A percentile compares a stretch with the other conserved stretches of the same genome.
phyloP scores from a whole-genome alignment of 2,329 filamentous ascomycete genomes.

The Xylaria sp. region DNA sequence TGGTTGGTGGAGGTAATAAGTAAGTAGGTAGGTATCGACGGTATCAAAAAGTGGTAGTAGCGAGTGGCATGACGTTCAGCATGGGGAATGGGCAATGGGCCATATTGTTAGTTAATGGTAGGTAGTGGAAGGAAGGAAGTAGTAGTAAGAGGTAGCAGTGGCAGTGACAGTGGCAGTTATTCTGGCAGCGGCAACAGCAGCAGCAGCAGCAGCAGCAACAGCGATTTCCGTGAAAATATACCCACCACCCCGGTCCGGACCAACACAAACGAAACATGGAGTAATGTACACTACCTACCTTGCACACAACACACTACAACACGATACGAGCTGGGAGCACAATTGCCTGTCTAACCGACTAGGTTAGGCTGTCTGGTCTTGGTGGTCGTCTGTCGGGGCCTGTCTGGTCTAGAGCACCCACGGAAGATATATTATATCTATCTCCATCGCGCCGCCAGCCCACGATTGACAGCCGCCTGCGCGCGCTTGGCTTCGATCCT shows the following conservation, averaged over 20 bases:
- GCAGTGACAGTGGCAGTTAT: neutral
- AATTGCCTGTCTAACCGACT: slow-evolving; percentile 3
- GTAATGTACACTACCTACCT: slow-evolving; percentile 9
- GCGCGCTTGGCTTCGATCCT: slow-evolving; percentile 43
- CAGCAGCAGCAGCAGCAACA: neutral
- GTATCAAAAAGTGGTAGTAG: too few relatives aligned
- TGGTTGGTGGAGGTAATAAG: too few relatives aligned
- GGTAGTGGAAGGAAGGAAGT: neutral
- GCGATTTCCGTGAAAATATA: slow-evolving; percentile 18
- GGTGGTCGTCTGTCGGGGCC: too few relatives aligned
- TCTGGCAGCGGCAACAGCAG: neutral
- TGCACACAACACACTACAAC: neutral
- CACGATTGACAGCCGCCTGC: slow-evolving; percentile 41
- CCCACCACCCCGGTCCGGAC: slow-evolving; percentile 30
- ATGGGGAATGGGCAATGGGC: too few relatives aligned
- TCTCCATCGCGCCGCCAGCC: slow-evolving; percentile 23
- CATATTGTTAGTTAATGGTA: neutral
- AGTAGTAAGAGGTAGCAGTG: neutral
- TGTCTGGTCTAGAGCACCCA: neutral
- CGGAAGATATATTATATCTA: slow-evolving; percentile 45
- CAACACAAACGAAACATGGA: slow-evolving; percentile 34
- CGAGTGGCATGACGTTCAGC: too few relatives aligned
- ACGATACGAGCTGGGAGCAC: neutral
- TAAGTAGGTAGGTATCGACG: too few relatives aligned
- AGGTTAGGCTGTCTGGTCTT: neutral